These are phyloP conservation scores for Crithidia brevicula DNA, from an alignment of 208 protist genomes.

Conservation along the genomic window DNA sequence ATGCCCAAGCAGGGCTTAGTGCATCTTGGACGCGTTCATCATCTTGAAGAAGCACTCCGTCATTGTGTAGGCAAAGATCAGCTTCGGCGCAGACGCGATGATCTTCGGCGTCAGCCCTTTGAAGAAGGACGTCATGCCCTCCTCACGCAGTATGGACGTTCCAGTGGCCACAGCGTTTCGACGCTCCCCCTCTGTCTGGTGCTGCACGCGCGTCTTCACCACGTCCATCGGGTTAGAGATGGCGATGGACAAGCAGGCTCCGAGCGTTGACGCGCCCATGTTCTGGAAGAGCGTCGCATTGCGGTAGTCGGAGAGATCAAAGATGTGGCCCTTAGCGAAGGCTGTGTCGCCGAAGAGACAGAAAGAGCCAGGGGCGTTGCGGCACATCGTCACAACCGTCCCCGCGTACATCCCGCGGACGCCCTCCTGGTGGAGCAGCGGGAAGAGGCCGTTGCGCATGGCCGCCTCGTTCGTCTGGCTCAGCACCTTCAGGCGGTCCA, in stretches of 20 bases:
- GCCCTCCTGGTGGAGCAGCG: conserved; percentile 79
- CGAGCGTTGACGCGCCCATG: conserved; percentile 81
- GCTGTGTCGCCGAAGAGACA: conserved; percentile 90
- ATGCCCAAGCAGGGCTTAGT: too few relatives aligned
- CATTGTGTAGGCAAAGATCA: conserved; percentile 89
- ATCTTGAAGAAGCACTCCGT: conserved; percentile 77
- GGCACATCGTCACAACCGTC: conserved; percentile 81
- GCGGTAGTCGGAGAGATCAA: conserved; percentile 78
- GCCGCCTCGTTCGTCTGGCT: conserved; percentile 90
- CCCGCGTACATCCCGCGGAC: conserved; percentile 87
- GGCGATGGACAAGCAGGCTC: conserved; percentile 81
- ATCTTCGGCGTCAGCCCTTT: conserved; percentile 92
- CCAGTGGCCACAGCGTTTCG: conserved; percentile 51
- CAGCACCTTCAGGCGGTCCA: conserved; percentile 92
- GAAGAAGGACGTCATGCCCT: conserved; percentile 84
- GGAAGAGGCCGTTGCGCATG: conserved; percentile 62
- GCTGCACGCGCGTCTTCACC: conserved; percentile 93
- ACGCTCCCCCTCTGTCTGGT: conserved; percentile 52
- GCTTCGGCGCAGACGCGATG: conserved; percentile 77
- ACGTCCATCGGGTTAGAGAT: conserved; percentile 94
- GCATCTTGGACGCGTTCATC: conserved; percentile 52
- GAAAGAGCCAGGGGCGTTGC: conserved; percentile 92
- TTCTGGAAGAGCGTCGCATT: conserved; percentile 87
- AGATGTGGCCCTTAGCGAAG: conserved; percentile 88
- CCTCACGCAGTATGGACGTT: conserved; percentile 69